These are phyloP conservation scores for Alternaria longipes DNA, from an alignment of 2,329 filamentous ascomycete genomes.

Conservation along the genomic window DNA sequence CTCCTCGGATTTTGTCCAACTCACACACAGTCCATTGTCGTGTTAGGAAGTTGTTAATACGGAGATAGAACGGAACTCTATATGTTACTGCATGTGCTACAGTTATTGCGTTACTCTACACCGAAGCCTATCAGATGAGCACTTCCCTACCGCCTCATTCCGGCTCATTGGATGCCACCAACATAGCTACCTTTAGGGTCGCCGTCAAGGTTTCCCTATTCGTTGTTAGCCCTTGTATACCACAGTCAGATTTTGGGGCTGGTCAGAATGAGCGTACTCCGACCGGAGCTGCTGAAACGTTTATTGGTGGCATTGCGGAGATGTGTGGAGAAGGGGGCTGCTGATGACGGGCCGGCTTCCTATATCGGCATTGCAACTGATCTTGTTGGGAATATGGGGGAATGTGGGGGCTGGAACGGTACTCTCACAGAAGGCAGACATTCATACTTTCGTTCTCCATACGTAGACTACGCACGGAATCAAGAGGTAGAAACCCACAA, in stretches of 20 bases:
- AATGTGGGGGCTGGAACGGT: not conserved
- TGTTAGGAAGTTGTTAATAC: not conserved
- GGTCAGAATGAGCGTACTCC: conserved; percentile 4
- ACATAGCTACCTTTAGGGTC: not conserved
- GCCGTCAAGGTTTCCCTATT: not conserved
- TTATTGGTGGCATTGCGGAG: conserved; percentile 20
- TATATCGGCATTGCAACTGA: conserved; percentile 8
- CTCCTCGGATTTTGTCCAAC: not conserved
- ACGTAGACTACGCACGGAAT: not conserved
- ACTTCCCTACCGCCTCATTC: not conserved
- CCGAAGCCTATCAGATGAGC: not conserved
- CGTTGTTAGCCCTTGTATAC: not conserved
- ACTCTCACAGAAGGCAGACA: not conserved
- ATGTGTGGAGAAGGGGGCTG: not conserved
- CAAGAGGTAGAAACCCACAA: not conserved
- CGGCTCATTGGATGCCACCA: not conserved
- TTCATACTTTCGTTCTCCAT: not conserved
- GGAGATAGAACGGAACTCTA: not conserved
- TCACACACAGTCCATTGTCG: not conserved
- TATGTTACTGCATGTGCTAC: not conserved
- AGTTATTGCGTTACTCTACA: not conserved
- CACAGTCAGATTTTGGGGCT: conserved; percentile 1
- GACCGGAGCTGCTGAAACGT: not conserved
- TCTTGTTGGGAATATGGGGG: not conserved
- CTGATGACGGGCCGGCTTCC: conserved; percentile 20